These are phyloP conservation scores for Neurospora terricola DNA, from an alignment of 495 filamentous ascomycete genomes.

Conservation along the genomic window DNA sequence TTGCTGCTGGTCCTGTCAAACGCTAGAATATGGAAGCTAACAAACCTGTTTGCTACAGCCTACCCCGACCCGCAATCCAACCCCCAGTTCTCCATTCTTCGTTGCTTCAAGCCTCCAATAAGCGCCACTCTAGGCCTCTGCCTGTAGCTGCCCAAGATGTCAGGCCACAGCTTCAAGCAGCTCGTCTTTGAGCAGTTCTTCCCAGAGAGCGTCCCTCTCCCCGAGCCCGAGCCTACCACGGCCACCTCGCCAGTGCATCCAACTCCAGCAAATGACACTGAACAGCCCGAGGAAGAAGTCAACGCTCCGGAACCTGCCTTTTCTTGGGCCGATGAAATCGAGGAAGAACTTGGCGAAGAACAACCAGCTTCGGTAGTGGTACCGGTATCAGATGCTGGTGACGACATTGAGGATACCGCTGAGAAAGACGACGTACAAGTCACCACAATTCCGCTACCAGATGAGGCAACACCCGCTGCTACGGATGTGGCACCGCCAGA, in stretches of 20 bases:
- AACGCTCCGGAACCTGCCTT: background rate
- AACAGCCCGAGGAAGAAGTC: background rate
- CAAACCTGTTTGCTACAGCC: background rate
- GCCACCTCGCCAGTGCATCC: background rate
- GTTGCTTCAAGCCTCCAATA: background rate
- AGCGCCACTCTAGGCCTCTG: background rate
- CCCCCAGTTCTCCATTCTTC: background rate
- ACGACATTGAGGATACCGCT: background rate
- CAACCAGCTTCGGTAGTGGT: background rate
- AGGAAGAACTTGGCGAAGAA: background rate
- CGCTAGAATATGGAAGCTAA: background rate
- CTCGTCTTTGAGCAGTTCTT: background rate
- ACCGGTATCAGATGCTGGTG: background rate
- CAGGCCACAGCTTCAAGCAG: background rate
- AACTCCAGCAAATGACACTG: background rate
- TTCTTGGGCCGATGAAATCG: background rate
- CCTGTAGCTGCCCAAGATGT: background rate
- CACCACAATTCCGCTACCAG: background rate
- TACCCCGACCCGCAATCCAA: background rate
- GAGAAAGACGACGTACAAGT: background rate
- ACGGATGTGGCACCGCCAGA: background rate
- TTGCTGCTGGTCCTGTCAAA: background rate
- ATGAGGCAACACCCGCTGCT: background rate
- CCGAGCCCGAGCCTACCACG: background rate
- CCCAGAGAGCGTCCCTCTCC: background rate